Conservation (phyloP, 257 asterid species). For the Fraxinus americana region DNA sequence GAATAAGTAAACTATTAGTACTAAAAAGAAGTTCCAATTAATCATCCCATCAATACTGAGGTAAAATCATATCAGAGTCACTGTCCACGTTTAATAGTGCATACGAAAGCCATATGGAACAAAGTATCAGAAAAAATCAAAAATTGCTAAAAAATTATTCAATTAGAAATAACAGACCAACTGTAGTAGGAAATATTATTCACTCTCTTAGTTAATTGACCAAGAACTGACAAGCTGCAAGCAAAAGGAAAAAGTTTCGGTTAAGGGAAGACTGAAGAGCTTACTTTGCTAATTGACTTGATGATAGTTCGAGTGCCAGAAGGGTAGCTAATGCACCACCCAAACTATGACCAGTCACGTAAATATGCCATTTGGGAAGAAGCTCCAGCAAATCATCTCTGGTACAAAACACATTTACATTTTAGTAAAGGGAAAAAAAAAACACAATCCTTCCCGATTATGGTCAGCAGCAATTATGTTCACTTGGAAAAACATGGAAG, state of each 20-base stretch:
- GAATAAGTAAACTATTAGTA: neutral
- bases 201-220: neutral
- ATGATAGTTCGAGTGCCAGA: constrained; percentile 80
- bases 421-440: neutral
- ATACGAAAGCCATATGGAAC: neutral
- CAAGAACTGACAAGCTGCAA: neutral
- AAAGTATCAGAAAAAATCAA: constrained; percentile 1
- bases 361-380: constrained; percentile 74
- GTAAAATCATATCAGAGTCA: neutral
- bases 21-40: neutral
- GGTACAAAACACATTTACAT: constrained; percentile 30
- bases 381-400: constrained; percentile 59
- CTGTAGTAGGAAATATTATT: neutral
- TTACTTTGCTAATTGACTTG: constrained; percentile 88
- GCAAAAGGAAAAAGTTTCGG: constrained; percentile 2
- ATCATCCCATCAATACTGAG: neutral
- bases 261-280: constrained; percentile 28
- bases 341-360: constrained; percentile 94
- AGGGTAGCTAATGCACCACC: constrained; percentile 99
- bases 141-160: neutral
- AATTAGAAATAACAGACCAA: neutral
- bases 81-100: too few relatives aligned
- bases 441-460: too few relatives aligned
- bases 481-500: too few relatives aligned
- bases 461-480: too few relatives aligned